phyloP scores from a whole-genome alignment of 805 yeast genomes.

The Candida tibetensis region DNA sequence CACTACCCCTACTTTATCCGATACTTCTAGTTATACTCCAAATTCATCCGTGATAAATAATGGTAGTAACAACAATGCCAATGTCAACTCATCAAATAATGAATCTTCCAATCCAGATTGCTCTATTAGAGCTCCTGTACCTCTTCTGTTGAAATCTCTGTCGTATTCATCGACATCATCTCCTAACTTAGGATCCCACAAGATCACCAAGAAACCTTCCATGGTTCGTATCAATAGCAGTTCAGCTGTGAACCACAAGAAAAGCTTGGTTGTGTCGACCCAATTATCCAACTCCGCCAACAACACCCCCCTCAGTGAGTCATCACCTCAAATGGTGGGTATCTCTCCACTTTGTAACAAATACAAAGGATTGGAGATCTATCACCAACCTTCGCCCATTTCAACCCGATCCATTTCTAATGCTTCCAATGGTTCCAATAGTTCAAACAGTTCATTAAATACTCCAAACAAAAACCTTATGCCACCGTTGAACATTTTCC shows the following conservation, averaged over 20 bases:
- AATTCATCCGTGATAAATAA: slow-evolving; percentile 9
- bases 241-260: slow-evolving; percentile 12
- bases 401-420: slow-evolving; percentile 13
- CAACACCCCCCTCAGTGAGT: slow-evolving; percentile 9
- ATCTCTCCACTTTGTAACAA: slow-evolving; percentile 21
- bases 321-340: slow-evolving; percentile 13
- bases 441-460: slow-evolving; percentile 8
- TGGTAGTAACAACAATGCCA: neutral
- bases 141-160: slow-evolving; percentile 5
- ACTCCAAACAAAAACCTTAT: slow-evolving; percentile 11
- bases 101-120: neutral
- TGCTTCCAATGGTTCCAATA: slow-evolving; percentile 11
- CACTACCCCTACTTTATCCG: slow-evolving; percentile 18
- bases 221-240: slow-evolving; percentile 14
- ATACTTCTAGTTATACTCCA: slow-evolving; percentile 17
- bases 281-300: slow-evolving; percentile 6
- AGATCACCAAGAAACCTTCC: slow-evolving; percentile 17
- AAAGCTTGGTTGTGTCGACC: slow-evolving; percentile 15
- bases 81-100: neutral
- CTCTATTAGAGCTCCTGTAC: slow-evolving; percentile 8
- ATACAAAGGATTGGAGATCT: slow-evolving; percentile 18
- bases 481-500: slow-evolving; percentile 24
- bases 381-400: slow-evolving; percentile 12
- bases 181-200: slow-evolving; percentile 10
- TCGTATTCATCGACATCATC: slow-evolving; percentile 1